These are phyloP conservation scores for Acanthamoeba healyi DNA, from an alignment of 208 protist species.

Conservation along the genomic window DNA sequence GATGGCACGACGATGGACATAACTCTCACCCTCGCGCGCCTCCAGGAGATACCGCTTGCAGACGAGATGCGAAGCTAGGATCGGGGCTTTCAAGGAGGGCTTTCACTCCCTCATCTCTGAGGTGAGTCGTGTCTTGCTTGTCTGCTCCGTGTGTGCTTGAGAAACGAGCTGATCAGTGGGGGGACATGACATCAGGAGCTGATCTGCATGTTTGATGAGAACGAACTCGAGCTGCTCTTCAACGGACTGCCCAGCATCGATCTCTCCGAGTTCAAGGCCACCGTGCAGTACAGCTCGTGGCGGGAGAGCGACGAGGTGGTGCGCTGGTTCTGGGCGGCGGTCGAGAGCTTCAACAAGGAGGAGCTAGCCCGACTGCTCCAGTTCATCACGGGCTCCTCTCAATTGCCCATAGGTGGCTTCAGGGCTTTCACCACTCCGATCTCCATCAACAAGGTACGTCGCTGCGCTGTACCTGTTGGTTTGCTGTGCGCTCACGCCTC, in stretches of 20 bases:
- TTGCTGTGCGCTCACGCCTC: background rate
- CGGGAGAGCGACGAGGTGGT: slow-evolving; percentile 73
- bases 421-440: slow-evolving; percentile 40
- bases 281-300: slow-evolving; percentile 58
- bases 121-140: too few relatives aligned
- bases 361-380: slow-evolving; percentile 83
- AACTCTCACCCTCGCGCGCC: background rate
- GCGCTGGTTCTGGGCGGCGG: slow-evolving; percentile 83
- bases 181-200: slow-evolving; percentile 79
- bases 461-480: background rate
- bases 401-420: slow-evolving; percentile 86
- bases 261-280: slow-evolving; percentile 72
- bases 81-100: slow-evolving; percentile 84
- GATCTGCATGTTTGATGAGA: slow-evolving; percentile 84
- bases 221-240: slow-evolving; percentile 88
- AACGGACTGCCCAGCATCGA: slow-evolving; percentile 85
- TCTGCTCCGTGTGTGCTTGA: too few relatives aligned
- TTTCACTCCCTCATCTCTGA: slow-evolving; percentile 83
- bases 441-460: slow-evolving; percentile 40
- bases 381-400: slow-evolving; percentile 87
- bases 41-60: background rate
- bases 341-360: slow-evolving; percentile 81
- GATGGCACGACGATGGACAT: background rate
- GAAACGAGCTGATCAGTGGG: background rate
- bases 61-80: slow-evolving; percentile 66